Evolutionary conservation across 2,329 filamentous ascomycete genomes (phyloP).

Genomic region (Hypoxylon sp.): DNA sequence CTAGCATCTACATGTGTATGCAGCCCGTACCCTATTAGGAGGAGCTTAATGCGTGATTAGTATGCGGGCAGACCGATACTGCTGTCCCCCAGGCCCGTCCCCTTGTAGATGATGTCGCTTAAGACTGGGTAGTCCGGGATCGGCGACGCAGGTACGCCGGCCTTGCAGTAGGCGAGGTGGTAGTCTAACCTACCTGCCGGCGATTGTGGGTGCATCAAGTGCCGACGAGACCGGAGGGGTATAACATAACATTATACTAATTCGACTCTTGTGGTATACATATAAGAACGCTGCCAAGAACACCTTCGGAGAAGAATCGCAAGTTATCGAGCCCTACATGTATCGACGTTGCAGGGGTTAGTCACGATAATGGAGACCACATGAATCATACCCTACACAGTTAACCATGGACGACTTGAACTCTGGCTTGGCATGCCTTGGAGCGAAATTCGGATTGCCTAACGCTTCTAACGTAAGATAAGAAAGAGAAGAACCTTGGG

Average conservation of each 20-base stretch:
- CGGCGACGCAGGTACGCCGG: constrained; percentile 35
- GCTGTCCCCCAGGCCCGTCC: background rate
- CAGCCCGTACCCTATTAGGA: constrained; percentile 16
- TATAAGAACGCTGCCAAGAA: constrained; percentile 30
- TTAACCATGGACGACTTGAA: background rate
- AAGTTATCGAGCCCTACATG: constrained; percentile 19
- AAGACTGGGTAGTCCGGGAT: constrained; percentile 21
- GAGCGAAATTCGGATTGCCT: background rate
- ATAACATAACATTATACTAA: background rate
- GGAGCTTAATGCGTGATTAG: constrained; percentile 13
- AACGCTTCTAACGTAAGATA: background rate
- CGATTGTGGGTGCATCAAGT: constrained; percentile 25
- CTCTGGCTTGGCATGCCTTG: background rate
- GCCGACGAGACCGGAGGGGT: constrained; percentile 18
- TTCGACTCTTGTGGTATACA: constrained; percentile 7
- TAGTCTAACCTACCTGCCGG: constrained; percentile 25
- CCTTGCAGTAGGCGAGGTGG: constrained; percentile 25
- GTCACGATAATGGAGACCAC: constrained; percentile 1
- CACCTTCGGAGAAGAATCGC: constrained; percentile 4
- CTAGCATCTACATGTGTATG: constrained; percentile 1
- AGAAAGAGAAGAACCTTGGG: constrained; percentile 2
- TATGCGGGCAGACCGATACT: constrained; percentile 13
- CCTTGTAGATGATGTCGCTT: constrained; percentile 15
- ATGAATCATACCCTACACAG: background rate
- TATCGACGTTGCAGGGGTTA: constrained; percentile 10